Evolutionary conservation across 495 filamentous ascomycete genomes (phyloP).

Genomic region (Penicillium arizonense): DNA sequence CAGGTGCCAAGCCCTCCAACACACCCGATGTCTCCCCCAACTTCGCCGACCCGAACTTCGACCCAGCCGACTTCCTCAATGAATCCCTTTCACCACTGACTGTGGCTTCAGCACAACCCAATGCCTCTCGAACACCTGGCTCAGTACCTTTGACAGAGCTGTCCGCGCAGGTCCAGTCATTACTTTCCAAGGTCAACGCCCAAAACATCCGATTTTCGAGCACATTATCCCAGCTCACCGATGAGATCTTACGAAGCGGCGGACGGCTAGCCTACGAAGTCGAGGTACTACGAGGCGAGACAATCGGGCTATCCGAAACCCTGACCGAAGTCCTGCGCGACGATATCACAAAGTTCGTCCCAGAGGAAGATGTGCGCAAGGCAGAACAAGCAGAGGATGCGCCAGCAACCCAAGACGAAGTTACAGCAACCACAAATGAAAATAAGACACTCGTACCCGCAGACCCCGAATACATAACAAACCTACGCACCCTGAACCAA

Average conservation of each 20-base stretch:
- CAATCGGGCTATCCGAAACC: conserved; percentile 70
- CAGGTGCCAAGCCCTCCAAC: conserved; percentile 17
- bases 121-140: conserved; percentile 38
- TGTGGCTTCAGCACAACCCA: conserved; percentile 39
- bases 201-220: conserved; percentile 82
- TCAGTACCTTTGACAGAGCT: conserved; percentile 71
- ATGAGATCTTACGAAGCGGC: conserved; percentile 87
- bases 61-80: conserved; percentile 81
- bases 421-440: background rate
- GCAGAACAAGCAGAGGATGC: conserved; percentile 11
- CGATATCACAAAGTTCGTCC: conserved; percentile 69
- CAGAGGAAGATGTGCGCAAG: conserved; percentile 24
- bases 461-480: conserved; percentile 70
- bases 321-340: conserved; percentile 67
- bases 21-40: conserved; percentile 53
- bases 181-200: conserved; percentile 82
- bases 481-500: conserved; percentile 78
- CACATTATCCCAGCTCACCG: conserved; percentile 82
- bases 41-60: conserved; percentile 73
- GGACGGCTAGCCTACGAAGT: conserved; percentile 91
- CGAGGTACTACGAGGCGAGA: conserved; percentile 86
- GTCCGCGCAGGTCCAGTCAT: conserved; percentile 75
- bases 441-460: conserved; percentile 1
- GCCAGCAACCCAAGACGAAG: conserved; percentile 10
- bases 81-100: conserved; percentile 60